Conservation (phyloP, 2,329 filamentous ascomycete genomes). For the Septoria petroselini region DNA sequence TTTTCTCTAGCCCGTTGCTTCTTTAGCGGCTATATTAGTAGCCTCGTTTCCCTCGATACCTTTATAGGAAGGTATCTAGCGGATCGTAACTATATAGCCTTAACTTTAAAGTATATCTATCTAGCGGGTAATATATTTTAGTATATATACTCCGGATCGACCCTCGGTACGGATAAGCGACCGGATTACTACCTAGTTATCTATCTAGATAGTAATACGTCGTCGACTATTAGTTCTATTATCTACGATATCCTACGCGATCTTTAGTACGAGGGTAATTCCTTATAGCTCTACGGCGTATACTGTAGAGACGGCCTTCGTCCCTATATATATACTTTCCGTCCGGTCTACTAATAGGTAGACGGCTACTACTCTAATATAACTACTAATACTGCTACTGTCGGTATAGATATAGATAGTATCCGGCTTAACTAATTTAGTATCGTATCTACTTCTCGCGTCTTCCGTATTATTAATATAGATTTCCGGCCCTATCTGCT, state of each 20-base stretch:
- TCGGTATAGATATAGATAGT: constrained; percentile 9
- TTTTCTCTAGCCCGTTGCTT: not conserved
- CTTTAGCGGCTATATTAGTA: not conserved
- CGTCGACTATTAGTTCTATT: not conserved
- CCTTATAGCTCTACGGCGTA: not conserved
- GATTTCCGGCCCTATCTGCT: no score
- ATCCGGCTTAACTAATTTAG: not conserved
- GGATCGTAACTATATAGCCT: not conserved
- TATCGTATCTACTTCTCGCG: constrained; percentile 1
- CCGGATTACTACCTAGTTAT: not conserved
- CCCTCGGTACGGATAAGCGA: not conserved
- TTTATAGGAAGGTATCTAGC: not conserved
- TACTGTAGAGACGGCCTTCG: not conserved
- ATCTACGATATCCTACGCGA: not conserved
- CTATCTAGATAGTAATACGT: not conserved
- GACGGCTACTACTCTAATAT: not conserved
- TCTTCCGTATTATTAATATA: constrained; percentile 8
- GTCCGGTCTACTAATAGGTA: not conserved
- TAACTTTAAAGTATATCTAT: not conserved
- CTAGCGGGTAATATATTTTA: not conserved
- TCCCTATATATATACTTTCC: not conserved
- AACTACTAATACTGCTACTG: not conserved
- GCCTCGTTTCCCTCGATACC: not conserved
- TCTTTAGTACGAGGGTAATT: not conserved
- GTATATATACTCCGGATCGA: not conserved